phyloP scores from a whole-genome alignment of 2,329 filamentous ascomycete species.

The Colletotrichum theobromicola region DNA sequence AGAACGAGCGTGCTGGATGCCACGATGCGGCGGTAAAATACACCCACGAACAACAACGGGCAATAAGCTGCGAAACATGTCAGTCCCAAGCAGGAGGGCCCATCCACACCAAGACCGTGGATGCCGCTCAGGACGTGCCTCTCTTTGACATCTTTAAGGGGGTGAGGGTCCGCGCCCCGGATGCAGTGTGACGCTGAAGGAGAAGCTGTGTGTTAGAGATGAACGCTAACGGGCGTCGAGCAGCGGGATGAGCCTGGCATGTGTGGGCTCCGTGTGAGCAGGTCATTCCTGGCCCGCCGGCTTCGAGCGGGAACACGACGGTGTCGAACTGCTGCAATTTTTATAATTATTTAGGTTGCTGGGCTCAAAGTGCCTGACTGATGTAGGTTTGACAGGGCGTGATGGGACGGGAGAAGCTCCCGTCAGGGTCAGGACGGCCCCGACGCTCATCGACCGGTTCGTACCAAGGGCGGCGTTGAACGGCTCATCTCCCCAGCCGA shows the following conservation, averaged over 20 bases:
- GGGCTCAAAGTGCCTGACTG: not conserved
- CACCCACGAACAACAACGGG: not conserved
- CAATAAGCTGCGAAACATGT: not conserved
- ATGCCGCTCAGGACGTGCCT: not conserved
- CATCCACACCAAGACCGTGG: not conserved
- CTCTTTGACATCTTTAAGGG: constrained; percentile 11
- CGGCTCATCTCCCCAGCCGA: constrained; percentile 2
- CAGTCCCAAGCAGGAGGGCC: not conserved
- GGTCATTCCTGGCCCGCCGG: not conserved
- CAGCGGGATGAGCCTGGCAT: constrained; percentile 2
- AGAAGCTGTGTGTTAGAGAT: not conserved
- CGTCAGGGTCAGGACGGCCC: not conserved
- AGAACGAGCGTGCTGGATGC: not conserved
- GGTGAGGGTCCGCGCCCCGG: not conserved
- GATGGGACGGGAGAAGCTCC: constrained; percentile 14
- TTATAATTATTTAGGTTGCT: not conserved
- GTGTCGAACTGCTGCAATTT: not conserved
- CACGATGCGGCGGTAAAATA: not conserved
- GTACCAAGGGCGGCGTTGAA: not conserved
- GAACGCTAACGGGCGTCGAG: not conserved
- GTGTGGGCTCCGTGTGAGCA: not conserved
- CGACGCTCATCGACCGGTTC: not conserved
- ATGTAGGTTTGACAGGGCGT: constrained; percentile 16
- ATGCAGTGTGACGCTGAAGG: constrained; percentile 8
- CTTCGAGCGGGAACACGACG: not conserved